Evolutionary conservation across 2,329 filamentous ascomycete species (phyloP), one percentile per base, ranked within the genome.

Genomic region (Pseudogymnoascus sp.): DNA sequence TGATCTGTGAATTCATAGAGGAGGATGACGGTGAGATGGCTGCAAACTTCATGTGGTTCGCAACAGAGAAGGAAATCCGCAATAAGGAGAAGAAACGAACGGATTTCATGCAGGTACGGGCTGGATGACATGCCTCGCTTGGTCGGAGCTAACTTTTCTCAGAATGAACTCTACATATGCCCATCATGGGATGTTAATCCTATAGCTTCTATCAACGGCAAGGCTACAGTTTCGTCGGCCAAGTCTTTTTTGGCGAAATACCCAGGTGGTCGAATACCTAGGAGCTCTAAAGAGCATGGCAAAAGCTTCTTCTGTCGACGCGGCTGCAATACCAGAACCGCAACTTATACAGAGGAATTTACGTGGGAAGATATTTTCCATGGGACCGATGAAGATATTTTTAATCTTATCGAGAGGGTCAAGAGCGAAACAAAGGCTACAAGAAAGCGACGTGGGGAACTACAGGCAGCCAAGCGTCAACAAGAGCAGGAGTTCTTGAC

Each of bases 41-140:
- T 25, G 93, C 90, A 62, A 89, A 88, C 66, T 94, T 99, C 71
- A 88, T 97, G 82, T 99, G 94, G 94, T 97, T 99, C 72, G 92
- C 90, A 0, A 91, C 90, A 0, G 90, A 96, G 69, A 90, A 89
- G 70, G 93, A 97, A 75, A 91, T 97, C 64, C 84, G 88, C 28
- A 94, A 90, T 69, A 89, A 87, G 72, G 83, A 85, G 63, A 93
- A 90, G 76, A 96, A 94, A 77, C 82, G 91, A 70, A 82, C 79
- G 11, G 94, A 99, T 75, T 91, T 85, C 64, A 74, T 95, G 60
- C 84, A 84, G 71, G 85, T 89, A 77, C 28, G 49, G 7, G 28
- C 8, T 3, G n/a, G 9, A 33, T 33, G 14, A 55, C 16, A 55
- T 5, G 5, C 5, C 49, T 33, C 23, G 19, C 14, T 12, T 14